Evolutionary conservation across 192 early-diverging fungal genomes (phyloP).

Genomic region (Pilaira anomala): DNA sequence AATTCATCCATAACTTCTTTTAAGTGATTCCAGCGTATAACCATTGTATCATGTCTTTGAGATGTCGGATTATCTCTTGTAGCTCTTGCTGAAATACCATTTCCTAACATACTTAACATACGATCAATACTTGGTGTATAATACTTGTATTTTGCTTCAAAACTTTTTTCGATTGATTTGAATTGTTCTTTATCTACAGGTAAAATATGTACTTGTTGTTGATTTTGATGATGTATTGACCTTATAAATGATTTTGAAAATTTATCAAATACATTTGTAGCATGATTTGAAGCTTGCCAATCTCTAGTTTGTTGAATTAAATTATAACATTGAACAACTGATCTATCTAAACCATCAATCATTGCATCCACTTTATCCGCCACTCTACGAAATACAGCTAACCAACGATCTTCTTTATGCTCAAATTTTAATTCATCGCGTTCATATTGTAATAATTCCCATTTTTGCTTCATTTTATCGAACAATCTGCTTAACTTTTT

Average conservation of each 20-base stretch:
- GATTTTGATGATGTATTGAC: neutral
- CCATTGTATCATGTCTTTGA: constrained; percentile 47
- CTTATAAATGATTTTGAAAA: constrained; percentile 21
- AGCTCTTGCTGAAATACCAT: constrained; percentile 46
- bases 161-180: constrained; percentile 44
- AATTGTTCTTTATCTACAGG: constrained; percentile 50
- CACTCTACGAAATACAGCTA: constrained; percentile 53
- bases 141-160: constrained; percentile 58
- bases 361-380: constrained; percentile 54
- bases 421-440: constrained; percentile 54
- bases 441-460: constrained; percentile 50
- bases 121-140: constrained; percentile 55
- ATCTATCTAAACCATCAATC: constrained; percentile 56
- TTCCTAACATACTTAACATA: constrained; percentile 56
- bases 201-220: neutral
- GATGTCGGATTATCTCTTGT: constrained; percentile 38
- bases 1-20: constrained; percentile 34
- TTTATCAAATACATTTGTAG: constrained; percentile 25
- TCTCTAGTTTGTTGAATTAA: constrained; percentile 24
- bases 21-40: constrained; percentile 49
- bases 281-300: constrained; percentile 12
- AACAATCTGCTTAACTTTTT: constrained; percentile 31
- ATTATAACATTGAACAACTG: constrained; percentile 44
- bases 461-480: constrained; percentile 37
- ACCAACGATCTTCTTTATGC: constrained; percentile 58